These are phyloP conservation scores for Lecanicillium sp. DNA, from an alignment of 2,329 filamentous ascomycete species.

Conservation along the genomic window DNA sequence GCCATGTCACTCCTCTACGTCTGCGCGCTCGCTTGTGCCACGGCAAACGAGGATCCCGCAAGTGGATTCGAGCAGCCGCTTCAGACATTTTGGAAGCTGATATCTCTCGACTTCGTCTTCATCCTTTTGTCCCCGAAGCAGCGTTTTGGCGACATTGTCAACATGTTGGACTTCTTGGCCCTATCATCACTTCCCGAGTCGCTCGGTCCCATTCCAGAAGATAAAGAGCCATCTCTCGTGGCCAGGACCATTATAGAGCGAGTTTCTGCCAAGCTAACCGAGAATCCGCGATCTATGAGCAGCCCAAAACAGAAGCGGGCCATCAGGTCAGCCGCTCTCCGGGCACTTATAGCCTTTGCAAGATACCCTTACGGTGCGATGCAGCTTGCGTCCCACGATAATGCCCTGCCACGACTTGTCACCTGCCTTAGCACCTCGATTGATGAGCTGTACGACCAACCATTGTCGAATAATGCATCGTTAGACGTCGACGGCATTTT, in stretches of 20 bases:
- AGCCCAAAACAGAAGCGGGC: conserved; percentile 31
- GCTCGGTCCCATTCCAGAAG: conserved; percentile 56
- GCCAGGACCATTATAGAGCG: conserved; percentile 50
- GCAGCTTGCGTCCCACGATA: conserved; percentile 60
- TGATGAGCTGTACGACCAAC: conserved; percentile 62
- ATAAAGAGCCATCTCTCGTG: conserved; percentile 32
- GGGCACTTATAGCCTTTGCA: conserved; percentile 53
- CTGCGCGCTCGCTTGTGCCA: conserved; percentile 52
- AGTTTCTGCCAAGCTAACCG: conserved; percentile 54
- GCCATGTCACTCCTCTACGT: conserved; percentile 61
- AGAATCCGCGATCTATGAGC: conserved; percentile 35
- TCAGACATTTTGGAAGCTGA: conserved; percentile 56
- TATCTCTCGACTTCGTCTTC: conserved; percentile 59
- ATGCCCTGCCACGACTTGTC: conserved; percentile 67
- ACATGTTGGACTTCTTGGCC: conserved; percentile 57
- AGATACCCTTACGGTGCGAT: conserved; percentile 53
- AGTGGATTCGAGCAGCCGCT: conserved; percentile 21
- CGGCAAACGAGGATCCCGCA: conserved; percentile 23
- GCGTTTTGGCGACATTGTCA: conserved; percentile 51
- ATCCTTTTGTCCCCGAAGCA: conserved; percentile 63
- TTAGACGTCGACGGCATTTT: not conserved
- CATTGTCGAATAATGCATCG: conserved; percentile 22
- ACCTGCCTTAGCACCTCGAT: conserved; percentile 57
- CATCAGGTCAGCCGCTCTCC: conserved; percentile 39
- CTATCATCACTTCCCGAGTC: conserved; percentile 57